Percentiles rank a stretch among this genome's conserved stretches.
Conservation (phyloP, 352 stramenopile species). For the Ophiocytium majus region DNA sequence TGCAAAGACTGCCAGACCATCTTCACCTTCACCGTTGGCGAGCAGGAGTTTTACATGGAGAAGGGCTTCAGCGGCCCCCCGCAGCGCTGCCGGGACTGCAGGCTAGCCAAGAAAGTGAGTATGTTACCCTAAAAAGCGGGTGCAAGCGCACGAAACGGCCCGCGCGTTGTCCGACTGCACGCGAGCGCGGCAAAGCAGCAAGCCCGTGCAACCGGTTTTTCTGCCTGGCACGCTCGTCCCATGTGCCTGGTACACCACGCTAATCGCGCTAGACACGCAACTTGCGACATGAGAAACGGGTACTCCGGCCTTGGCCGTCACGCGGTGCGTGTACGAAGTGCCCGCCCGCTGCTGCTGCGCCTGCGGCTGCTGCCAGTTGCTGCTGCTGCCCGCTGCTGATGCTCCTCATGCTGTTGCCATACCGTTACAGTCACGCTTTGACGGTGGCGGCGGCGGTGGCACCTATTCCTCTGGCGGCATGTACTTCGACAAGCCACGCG, state of each 20-base stretch:
- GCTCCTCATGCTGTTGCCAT: too few species aligned
- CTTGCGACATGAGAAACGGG: too few species aligned
- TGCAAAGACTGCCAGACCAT: conserved; percentile 47
- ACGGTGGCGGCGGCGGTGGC: conserved; percentile 6
- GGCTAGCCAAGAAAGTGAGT: conserved; percentile 43
- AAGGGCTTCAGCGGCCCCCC: conserved; percentile 52
- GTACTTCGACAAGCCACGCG: not conserved
- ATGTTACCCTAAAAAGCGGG: too few species aligned
- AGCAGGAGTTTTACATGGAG: conserved; percentile 48
- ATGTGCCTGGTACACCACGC: not conserved
- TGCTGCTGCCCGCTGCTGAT: not conserved
- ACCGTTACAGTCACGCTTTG: not conserved
- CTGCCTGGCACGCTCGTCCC: not conserved
- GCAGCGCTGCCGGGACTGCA: conserved; percentile 52
- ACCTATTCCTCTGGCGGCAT: not conserved
- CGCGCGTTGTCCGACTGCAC: too few species aligned
- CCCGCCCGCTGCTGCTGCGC: too few species aligned
- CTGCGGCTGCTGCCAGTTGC: too few species aligned
- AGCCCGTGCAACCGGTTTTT: too few species aligned
- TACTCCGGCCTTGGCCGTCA: too few species aligned
- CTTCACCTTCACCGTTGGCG: conserved; percentile 47
- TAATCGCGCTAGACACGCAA: too few species aligned
- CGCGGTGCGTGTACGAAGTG: too few species aligned
- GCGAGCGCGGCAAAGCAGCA: too few species aligned
- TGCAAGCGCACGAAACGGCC: too few species aligned